phyloP scores from a whole-genome alignment of 78 protist species.

The Dictyostelium brefeldianum region DNA sequence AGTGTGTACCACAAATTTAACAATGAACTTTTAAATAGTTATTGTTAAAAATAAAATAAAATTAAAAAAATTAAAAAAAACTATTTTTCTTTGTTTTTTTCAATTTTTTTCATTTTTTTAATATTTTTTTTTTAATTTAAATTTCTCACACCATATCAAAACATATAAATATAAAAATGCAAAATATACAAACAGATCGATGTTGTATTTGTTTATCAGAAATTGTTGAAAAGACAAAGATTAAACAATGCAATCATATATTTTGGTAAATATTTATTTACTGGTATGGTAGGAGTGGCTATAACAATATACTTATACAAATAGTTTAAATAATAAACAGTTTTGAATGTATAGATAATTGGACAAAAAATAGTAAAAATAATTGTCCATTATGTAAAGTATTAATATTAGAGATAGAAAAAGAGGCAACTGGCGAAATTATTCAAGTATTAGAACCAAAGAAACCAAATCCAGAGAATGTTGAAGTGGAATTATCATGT shows the following conservation, averaged over 20 bases:
- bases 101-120: neutral
- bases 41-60: neutral
- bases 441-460: constrained; percentile 41
- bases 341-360: constrained; percentile 52
- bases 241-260: constrained; percentile 18
- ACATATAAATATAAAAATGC: neutral
- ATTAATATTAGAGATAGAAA: neutral
- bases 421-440: neutral
- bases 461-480: constrained; percentile 40
- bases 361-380: constrained; percentile 32
- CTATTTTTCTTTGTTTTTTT: neutral
- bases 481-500: constrained; percentile 59
- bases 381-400: constrained; percentile 65
- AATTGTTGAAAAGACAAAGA: neutral
- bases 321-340: neutral
- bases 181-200: neutral
- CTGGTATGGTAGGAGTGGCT: too few species aligned
- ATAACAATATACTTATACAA: too few species aligned
- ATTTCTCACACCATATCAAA: too few species aligned
- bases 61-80: neutral
- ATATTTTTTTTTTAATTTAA: neutral
- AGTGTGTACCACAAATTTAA: too few species aligned
- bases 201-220: constrained; percentile 20
- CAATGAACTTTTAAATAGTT: too few species aligned
- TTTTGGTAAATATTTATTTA: constrained; percentile 14